These are phyloP conservation scores for Bruguiera hainesii DNA, from an alignment of 441 rosid genomes.

Conservation along the genomic window DNA sequence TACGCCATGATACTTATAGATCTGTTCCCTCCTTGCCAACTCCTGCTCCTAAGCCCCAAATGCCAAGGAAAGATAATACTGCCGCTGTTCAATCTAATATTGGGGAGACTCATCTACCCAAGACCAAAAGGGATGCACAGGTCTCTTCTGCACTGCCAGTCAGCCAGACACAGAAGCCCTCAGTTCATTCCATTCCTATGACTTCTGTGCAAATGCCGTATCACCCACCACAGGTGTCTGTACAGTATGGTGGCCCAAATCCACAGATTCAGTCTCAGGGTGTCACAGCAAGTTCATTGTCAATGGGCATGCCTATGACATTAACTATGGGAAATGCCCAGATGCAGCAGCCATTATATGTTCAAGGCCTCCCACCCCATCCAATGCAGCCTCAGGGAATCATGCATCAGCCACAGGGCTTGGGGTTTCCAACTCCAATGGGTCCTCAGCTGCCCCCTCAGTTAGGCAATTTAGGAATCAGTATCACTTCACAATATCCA, in stretches of 20 bases:
- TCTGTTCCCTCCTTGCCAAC: conserved; percentile 53
- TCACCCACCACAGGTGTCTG: conserved; percentile 67
- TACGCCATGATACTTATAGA: conserved; percentile 54
- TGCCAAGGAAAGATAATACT: conserved; percentile 49
- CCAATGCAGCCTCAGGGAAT: conserved; percentile 79
- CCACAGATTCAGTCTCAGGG: conserved; percentile 74
- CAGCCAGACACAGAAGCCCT: conserved; percentile 59
- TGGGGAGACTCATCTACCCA: conserved; percentile 48
- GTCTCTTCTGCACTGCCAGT: conserved; percentile 39
- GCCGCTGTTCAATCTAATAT: conserved; percentile 39
- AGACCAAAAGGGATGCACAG: conserved; percentile 57
- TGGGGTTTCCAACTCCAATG: conserved; percentile 63
- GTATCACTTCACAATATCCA: conserved; percentile 57
- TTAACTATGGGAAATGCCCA: conserved; percentile 71
- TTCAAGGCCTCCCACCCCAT: conserved; percentile 78
- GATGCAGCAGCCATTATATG: conserved; percentile 73
- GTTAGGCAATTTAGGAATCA: conserved; percentile 67
- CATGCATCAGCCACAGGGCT: conserved; percentile 83
- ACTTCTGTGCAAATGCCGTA: conserved; percentile 65
- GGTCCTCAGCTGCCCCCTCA: conserved; percentile 65
- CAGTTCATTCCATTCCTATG: conserved; percentile 51
- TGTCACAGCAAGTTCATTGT: conserved; percentile 55
- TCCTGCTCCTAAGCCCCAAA: conserved; percentile 58
- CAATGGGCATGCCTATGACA: conserved; percentile 66
- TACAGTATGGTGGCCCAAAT: conserved; percentile 73